Evolutionary conservation across 1,284 basidiomycete species (phyloP).

Genomic region (Cryptococcus hybrid): DNA sequence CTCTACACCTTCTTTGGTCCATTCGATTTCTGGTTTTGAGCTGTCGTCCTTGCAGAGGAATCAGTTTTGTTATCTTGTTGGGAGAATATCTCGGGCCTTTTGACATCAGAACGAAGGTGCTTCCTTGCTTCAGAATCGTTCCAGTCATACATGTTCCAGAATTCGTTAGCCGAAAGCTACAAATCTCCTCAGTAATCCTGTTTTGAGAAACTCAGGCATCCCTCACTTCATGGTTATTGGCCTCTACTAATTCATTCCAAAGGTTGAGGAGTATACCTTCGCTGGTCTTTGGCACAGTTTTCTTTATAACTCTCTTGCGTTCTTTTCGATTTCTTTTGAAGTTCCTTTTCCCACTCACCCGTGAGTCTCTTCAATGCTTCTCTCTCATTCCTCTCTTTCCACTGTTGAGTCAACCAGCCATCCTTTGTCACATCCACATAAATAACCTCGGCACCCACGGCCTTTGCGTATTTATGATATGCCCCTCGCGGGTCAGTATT

Average conservation of each 20-base stretch:
- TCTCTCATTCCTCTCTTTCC: conserved; percentile 28
- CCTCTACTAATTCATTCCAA: conserved; percentile 36
- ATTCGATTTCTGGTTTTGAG: conserved; percentile 11
- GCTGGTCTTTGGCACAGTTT: conserved; percentile 20
- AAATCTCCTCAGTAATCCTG: neutral
- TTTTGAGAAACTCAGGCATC: neutral
- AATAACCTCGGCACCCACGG: conserved; percentile 19
- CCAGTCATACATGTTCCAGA: conserved; percentile 39
- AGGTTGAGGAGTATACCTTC: conserved; percentile 31
- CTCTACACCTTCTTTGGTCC: conserved; percentile 37
- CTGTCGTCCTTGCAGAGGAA: neutral
- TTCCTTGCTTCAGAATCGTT: conserved; percentile 20
- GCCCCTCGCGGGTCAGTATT: conserved; percentile 35
- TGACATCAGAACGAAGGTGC: conserved; percentile 15
- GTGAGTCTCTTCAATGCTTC: conserved; percentile 31
- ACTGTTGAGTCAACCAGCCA: conserved; percentile 37
- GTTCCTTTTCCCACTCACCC: conserved; percentile 23
- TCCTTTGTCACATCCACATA: conserved; percentile 36
- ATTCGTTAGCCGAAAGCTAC: conserved; percentile 24
- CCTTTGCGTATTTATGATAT: conserved; percentile 35
- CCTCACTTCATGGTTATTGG: conserved; percentile 30
- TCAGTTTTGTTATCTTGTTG: neutral
- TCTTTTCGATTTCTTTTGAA: conserved; percentile 18
- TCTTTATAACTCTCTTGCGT: conserved; percentile 6
- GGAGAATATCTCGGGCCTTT: conserved; percentile 4